phyloP scores from a whole-genome alignment of 768 basidiomycete genomes.

The Pluteus cervinus region DNA sequence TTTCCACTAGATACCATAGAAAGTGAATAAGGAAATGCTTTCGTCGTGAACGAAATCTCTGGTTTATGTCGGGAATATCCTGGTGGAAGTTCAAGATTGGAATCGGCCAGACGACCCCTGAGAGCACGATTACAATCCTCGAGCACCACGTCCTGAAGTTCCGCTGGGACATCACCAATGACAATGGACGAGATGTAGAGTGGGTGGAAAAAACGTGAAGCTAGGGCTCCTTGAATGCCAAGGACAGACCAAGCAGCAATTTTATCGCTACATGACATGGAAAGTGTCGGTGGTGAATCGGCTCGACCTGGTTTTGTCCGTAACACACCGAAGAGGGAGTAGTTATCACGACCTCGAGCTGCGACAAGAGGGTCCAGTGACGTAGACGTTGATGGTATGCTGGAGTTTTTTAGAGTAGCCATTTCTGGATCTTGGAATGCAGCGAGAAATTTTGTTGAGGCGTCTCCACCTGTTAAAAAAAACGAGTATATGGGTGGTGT shows the following conservation, averaged over 20 bases:
- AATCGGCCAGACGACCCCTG: constrained; percentile 41
- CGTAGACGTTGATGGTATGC: constrained; percentile 15
- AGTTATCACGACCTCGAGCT: constrained; percentile 78
- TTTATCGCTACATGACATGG: constrained; percentile 95
- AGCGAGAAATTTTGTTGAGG: constrained; percentile 77
- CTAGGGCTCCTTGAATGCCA: constrained; percentile 83
- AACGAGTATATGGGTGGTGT: constrained; percentile 5
- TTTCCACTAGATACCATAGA: constrained; percentile 20
- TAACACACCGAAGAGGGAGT: constrained; percentile 65
- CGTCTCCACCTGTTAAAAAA: constrained; percentile 68
- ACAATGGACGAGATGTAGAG: constrained; percentile 62
- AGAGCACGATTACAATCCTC: constrained; percentile 70
- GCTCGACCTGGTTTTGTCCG: constrained; percentile 94
- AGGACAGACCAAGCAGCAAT: constrained; percentile 81
- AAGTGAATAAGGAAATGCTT: constrained; percentile 56
- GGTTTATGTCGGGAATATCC: constrained; percentile 49
- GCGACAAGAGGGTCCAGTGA: constrained; percentile 25
- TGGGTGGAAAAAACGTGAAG: constrained; percentile 46
- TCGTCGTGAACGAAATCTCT: constrained; percentile 48
- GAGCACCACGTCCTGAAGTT: constrained; percentile 31
- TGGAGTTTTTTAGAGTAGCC: constrained; percentile 60
- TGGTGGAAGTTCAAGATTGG: constrained; percentile 38
- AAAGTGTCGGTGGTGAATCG: constrained; percentile 76
- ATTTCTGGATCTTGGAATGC: constrained; percentile 66
- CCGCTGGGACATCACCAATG: constrained; percentile 61